These are phyloP conservation scores for Dactylellina sp. DNA, from an alignment of 2,329 filamentous ascomycete species.

Conservation along the genomic window DNA sequence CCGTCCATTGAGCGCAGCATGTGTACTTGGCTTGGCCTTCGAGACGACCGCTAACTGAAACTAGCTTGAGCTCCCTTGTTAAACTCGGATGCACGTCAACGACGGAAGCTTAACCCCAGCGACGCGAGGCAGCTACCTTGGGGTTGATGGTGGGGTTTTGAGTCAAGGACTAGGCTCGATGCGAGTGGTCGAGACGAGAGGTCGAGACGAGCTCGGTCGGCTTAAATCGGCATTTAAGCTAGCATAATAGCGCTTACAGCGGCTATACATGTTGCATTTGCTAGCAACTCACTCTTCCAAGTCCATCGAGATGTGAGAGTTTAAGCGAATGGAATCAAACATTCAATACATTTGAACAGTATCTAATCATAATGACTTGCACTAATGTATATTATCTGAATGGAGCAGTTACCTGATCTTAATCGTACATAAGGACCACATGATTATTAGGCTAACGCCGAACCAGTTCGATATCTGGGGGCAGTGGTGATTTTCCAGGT, in stretches of 20 bases:
- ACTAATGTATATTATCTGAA: too few relatives aligned
- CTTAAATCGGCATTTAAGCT: conserved; percentile 4
- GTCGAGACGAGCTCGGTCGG: conserved; percentile 33
- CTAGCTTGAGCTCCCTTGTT: conserved; percentile 8
- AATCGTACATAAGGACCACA: too few relatives aligned
- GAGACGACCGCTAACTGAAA: conserved; percentile 46
- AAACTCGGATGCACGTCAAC: conserved; percentile 34
- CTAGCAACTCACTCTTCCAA: neutral
- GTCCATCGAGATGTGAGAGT: too few relatives aligned
- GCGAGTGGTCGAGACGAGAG: conserved; percentile 40
- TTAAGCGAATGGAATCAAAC: too few relatives aligned
- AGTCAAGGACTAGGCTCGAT: conserved; percentile 3
- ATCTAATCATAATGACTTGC: too few relatives aligned
- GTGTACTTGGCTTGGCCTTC: conserved; percentile 9
- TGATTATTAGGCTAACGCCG: too few relatives aligned
- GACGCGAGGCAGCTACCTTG: neutral
- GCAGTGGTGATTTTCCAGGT: too few relatives aligned
- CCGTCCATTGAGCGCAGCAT: conserved; percentile 48
- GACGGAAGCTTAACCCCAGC: conserved; percentile 29
- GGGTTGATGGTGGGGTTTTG: conserved; percentile 8
- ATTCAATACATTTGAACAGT: too few relatives aligned
- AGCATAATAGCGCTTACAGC: neutral
- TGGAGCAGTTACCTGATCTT: too few relatives aligned
- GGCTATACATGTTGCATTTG: neutral
- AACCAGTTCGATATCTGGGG: too few relatives aligned